phyloP scores from a whole-genome alignment of 148 eudicot species.

The Heliamphora exappendiculata region DNA sequence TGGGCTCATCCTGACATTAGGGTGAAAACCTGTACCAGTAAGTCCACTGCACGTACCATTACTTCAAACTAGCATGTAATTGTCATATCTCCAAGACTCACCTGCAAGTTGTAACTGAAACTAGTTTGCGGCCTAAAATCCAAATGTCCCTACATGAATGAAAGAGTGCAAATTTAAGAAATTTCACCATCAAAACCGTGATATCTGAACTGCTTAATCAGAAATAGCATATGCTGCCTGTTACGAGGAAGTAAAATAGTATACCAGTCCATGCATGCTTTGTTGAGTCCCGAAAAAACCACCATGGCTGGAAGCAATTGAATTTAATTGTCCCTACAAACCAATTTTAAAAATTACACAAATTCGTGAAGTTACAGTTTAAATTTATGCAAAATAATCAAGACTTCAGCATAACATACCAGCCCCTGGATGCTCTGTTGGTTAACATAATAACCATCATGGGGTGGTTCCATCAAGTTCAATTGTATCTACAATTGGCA shows the following conservation, averaged over 20 bases:
- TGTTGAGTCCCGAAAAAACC: conserved; percentile 74
- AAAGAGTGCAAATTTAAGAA: conserved; percentile 3
- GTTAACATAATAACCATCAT: conserved; percentile 76
- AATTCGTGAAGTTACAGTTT: neutral
- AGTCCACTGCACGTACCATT: neutral
- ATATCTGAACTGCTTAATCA: neutral
- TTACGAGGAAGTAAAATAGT: neutral
- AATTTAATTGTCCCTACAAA: conserved; percentile 66
- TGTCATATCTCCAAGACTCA: conserved; percentile 18
- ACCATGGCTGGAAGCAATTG: conserved; percentile 67
- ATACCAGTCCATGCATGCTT: conserved; percentile 74
- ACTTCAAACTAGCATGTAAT: conserved; percentile 2
- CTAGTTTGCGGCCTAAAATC: conserved; percentile 63
- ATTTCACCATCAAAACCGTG: neutral
- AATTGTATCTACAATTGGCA: conserved; percentile 52
- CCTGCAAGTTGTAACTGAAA: conserved; percentile 66
- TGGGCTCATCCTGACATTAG: conserved; percentile 35
- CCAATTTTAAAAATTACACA: neutral
- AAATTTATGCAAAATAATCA: neutral
- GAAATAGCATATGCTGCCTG: neutral
- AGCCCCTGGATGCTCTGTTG: conserved; percentile 77
- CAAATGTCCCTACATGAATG: conserved; percentile 52
- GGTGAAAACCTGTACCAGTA: neutral
- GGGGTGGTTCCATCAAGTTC: conserved; percentile 94
- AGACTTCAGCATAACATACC: conserved; percentile 43